Percentiles rank a stretch among this genome's conserved stretches.
phyloP scores from a whole-genome alignment of 1,284 basidiomycete species.

The Rhizoctonia solani region DNA sequence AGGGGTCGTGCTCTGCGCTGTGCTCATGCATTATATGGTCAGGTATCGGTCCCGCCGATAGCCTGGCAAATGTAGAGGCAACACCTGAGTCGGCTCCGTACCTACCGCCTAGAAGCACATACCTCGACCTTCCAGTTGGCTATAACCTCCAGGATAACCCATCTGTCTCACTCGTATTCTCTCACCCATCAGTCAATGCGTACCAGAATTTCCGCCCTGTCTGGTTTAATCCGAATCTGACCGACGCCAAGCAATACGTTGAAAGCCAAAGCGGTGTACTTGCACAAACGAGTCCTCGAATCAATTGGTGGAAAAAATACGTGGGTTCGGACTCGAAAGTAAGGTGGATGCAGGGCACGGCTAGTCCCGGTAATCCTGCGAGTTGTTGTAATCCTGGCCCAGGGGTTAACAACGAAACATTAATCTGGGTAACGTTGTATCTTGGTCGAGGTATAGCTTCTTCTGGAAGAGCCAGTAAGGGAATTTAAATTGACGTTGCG shows the following conservation, averaged over 20 bases:
- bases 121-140: constrained; percentile 64
- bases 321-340: constrained; percentile 52
- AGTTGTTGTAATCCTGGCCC: constrained; percentile 56
- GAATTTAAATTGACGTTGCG: not conserved
- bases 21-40: constrained; percentile 61
- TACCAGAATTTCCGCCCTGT: constrained; percentile 65
- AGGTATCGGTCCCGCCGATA: constrained; percentile 64
- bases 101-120: constrained; percentile 56
- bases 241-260: constrained; percentile 61
- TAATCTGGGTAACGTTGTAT: constrained; percentile 60
- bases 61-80: constrained; percentile 57
- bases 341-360: constrained; percentile 60
- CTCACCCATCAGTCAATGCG: constrained; percentile 58
- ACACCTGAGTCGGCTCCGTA: constrained; percentile 53
- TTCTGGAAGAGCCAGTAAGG: not conserved
- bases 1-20: constrained; percentile 39
- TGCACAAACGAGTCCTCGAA: constrained; percentile 58
- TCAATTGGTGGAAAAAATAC: constrained; percentile 65
- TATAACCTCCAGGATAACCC: constrained; percentile 60
- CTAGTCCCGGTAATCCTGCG: constrained; percentile 60
- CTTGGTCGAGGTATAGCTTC: constrained; percentile 4
- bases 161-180: constrained; percentile 66
- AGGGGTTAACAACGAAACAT: constrained; percentile 58
- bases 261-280: constrained; percentile 58
- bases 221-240: constrained; percentile 57